Evolutionary conservation across 2,329 filamentous ascomycete genomes (phyloP).

Genomic region (Talaromyces albobiverticillius): DNA sequence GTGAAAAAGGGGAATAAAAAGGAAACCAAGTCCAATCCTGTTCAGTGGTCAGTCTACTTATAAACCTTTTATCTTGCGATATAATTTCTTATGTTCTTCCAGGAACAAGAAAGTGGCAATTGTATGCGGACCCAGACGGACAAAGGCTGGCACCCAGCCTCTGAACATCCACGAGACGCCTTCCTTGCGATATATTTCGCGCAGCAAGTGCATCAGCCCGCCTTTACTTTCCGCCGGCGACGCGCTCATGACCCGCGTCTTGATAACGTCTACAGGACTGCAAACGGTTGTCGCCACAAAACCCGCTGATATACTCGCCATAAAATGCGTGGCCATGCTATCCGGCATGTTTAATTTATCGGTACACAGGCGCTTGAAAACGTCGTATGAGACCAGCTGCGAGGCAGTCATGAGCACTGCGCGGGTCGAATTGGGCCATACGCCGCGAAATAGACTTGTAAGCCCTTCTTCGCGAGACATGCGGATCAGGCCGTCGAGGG

Average conservation of each 20-base stretch:
- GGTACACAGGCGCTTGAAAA: conserved; percentile 59
- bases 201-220: conserved; percentile 48
- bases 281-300: conserved; percentile 68
- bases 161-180: conserved; percentile 64
- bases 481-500: conserved; percentile 77
- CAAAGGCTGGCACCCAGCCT: conserved; percentile 66
- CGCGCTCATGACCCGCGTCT: conserved; percentile 64
- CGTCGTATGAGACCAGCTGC: conserved; percentile 63
- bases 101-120: conserved; percentile 65
- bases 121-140: conserved; percentile 63
- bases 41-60: no score
- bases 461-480: conserved; percentile 86
- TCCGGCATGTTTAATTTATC: conserved; percentile 52
- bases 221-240: conserved; percentile 40
- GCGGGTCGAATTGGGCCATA: conserved; percentile 61
- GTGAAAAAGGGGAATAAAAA: no score
- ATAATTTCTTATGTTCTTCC: conserved; percentile 66
- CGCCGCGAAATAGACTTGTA: conserved; percentile 72
- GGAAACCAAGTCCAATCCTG: neutral
- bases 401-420: conserved; percentile 66
- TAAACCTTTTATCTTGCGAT: conserved; percentile 38
- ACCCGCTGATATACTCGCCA: conserved; percentile 59
- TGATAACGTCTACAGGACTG: conserved; percentile 65
- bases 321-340: conserved; percentile 61
- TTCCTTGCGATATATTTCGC: conserved; percentile 55